Percentiles rank a stretch among this genome's conserved stretches.
phyloP scores from a whole-genome alignment of 371 early-diverging fungal species.

The Apophysomyces ossiformis region DNA sequence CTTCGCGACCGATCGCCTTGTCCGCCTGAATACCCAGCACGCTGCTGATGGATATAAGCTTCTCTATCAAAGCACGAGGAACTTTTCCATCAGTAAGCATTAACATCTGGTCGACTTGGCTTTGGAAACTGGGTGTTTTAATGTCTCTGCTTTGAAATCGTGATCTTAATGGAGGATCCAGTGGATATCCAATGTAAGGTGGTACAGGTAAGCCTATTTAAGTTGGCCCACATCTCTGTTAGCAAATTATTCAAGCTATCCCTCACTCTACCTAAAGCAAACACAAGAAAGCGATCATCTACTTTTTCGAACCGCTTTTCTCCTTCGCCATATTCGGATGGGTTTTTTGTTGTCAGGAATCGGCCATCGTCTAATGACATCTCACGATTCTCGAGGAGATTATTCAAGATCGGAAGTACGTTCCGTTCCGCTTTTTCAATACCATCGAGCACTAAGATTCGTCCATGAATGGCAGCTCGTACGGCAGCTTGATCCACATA shows the following conservation, averaged over 20 bases:
- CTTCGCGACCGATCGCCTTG: constrained; percentile 45
- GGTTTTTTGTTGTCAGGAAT: constrained; percentile 73
- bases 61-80: constrained; percentile 49
- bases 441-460: constrained; percentile 82
- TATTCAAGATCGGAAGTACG: constrained; percentile 86
- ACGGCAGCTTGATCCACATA: constrained; percentile 84
- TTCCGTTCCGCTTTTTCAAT: constrained; percentile 89
- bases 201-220: constrained; percentile 72
- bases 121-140: constrained; percentile 62
- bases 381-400: constrained; percentile 87
- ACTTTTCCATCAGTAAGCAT: constrained; percentile 33
- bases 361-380: constrained; percentile 88
- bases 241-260: neutral
- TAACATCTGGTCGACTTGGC: constrained; percentile 63
- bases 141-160: constrained; percentile 79
- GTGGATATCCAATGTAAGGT: constrained; percentile 78
- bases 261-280: constrained; percentile 66
- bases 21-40: constrained; percentile 60
- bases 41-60: constrained; percentile 65
- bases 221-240: neutral
- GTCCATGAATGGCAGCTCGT: constrained; percentile 81
- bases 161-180: constrained; percentile 86
- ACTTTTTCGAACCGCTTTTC: constrained; percentile 73
- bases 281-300: constrained; percentile 72
- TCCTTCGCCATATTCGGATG: constrained; percentile 35